Evolutionary conservation across 441 rosid genomes (phyloP), one percentile per base, ranked within the genome.

Genomic region (Pelargonium australe): DNA sequence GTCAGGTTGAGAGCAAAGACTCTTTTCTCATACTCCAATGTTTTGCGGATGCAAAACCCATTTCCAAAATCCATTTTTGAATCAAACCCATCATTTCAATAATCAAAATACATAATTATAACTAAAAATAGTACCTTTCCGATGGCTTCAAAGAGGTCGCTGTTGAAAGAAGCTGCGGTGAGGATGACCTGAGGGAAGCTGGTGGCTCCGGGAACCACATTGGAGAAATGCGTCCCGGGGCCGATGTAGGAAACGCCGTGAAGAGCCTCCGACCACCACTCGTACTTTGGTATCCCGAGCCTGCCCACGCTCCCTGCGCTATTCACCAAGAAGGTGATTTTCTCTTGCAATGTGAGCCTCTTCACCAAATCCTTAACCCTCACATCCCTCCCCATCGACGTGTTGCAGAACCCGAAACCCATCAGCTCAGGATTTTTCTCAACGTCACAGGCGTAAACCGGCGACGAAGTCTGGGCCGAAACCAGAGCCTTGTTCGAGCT

Each of bases 201-300:
- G 0, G 99, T 95, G 4, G 99, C 99, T 5, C 77, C 92, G 5
- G 97, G 97, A 77, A 87, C 89, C 72, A 61, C 81, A 72, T 89
- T 89, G 43, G 81, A 87, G 66, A 94, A 94, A 80, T 78, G 83
- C 11, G 92, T 83, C 41, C 99, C 99, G 0, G 90, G 99, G 8
- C 99, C 99, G 40, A 87, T 85, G 65, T 94, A 86, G 14, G 99
- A 94, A 16, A 94, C 97, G 2, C 98, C 98, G 45, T 94, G 97
- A 71, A 94, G 87, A 3, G 97, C 98, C 71, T 94, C 98, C 16
- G 97, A 94, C 99, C 99, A 94, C 99, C 99, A 94, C 79, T 91
- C 96, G 69, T 94, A 94, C 5, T 90, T 89, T 78, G 80, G 79
- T 63, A 94, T 83, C 60, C 95, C 96, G 2, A 94, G 75, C 81